Percentiles rank a stretch among this genome's conserved stretches.
Evolutionary conservation across 352 stramenopile species (phyloP).

Genomic region (Globisporangium ultimum): DNA sequence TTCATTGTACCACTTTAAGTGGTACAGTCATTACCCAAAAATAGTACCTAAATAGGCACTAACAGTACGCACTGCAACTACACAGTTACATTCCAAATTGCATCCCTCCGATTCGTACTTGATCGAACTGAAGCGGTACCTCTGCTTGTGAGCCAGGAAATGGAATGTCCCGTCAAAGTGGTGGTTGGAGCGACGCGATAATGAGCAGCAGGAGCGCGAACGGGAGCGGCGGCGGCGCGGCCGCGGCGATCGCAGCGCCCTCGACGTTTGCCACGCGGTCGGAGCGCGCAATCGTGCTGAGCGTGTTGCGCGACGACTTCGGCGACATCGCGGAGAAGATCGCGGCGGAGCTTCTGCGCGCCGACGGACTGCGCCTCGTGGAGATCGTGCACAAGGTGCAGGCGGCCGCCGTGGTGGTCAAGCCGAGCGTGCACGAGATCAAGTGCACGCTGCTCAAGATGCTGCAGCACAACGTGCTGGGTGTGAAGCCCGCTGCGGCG

Average conservation of each 20-base stretch:
- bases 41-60: too few relatives aligned
- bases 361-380: conserved; percentile 57
- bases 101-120: too few relatives aligned
- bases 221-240: background rate
- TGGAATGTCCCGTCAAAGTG: background rate
- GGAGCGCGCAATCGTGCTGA: conserved; percentile 69
- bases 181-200: background rate
- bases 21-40: too few relatives aligned
- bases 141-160: too few relatives aligned
- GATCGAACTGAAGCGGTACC: too few relatives aligned
- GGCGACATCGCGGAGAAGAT: conserved; percentile 66
- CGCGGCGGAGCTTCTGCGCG: conserved; percentile 52
- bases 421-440: conserved; percentile 66
- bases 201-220: conserved; percentile 1
- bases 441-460: conserved; percentile 83
- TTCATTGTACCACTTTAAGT: too few relatives aligned
- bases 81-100: too few relatives aligned
- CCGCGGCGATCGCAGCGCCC: background rate
- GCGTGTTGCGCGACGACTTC: conserved; percentile 80
- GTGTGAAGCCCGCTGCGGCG: conserved; percentile 40
- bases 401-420: conserved; percentile 20
- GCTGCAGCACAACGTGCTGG: conserved; percentile 84
- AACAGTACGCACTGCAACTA: too few relatives aligned
- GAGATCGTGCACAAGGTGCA: conserved; percentile 71
- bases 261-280: conserved; percentile 58